A percentile compares a stretch with the other conserved stretches of the same genome.
Conservation (phyloP, 768 basidiomycete species). For the Stropharia rugosoannulata region DNA sequence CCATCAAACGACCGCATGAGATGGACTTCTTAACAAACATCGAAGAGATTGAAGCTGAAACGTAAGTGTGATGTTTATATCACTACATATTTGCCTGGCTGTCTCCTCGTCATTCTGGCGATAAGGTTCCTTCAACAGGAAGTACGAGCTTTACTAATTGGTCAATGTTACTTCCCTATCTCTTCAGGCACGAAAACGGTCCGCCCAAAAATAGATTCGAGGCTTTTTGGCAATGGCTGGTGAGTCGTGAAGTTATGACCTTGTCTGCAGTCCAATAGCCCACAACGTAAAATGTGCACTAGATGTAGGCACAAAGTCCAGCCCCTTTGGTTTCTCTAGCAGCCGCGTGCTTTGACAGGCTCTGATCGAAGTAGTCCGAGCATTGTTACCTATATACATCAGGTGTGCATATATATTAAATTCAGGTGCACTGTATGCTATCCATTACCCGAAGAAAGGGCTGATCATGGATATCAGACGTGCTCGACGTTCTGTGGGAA, state of each 20-base stretch:
- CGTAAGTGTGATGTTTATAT: constrained; percentile 29
- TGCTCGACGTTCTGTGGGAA: no score
- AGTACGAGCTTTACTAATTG: neutral
- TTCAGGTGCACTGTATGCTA: neutral
- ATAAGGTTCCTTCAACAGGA: no score
- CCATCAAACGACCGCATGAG: constrained; percentile 49
- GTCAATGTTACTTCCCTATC: neutral
- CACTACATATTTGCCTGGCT: no score
- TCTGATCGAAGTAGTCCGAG: no score
- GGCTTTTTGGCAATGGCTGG: constrained; percentile 78
- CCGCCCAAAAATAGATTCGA: constrained; percentile 68
- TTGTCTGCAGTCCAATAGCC: neutral
- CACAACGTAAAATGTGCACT: no score
- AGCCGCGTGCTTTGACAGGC: no score
- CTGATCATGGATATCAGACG: no score
- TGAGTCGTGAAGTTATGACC: constrained; percentile 33
- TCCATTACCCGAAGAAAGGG: neutral
- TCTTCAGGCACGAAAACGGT: constrained; percentile 56
- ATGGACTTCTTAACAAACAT: constrained; percentile 85
- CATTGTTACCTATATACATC: no score
- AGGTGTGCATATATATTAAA: no score
- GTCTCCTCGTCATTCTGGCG: no score
- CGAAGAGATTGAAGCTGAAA: constrained; percentile 68
- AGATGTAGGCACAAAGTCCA: no score
- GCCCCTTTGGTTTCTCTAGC: no score